Evolutionary conservation across 2,329 filamentous ascomycete genomes (phyloP).

Genomic region (Curvularia eragrostidis): DNA sequence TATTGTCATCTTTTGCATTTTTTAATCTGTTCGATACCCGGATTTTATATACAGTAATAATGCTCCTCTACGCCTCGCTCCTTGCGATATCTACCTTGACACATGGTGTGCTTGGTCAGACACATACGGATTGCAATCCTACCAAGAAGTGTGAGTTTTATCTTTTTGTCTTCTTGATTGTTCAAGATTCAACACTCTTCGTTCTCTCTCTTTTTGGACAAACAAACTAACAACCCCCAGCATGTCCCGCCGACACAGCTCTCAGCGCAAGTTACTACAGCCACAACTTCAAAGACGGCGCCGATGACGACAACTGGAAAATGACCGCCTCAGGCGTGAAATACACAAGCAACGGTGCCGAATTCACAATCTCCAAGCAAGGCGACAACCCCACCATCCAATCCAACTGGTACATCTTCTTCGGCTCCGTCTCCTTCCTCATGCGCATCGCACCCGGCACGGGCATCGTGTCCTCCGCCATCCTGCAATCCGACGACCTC

Average conservation of each 20-base stretch:
- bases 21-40: not conserved
- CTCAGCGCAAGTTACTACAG: conserved; percentile 45
- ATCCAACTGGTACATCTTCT: conserved; percentile 85
- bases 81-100: conserved; percentile 8
- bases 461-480: conserved; percentile 82
- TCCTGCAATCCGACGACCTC: conserved; percentile 81
- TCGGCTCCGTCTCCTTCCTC: conserved; percentile 77
- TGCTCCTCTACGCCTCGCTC: not conserved
- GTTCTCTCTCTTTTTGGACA: too few species aligned
- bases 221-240: conserved; percentile 9
- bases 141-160: conserved; percentile 36
- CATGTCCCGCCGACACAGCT: conserved; percentile 50
- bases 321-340: conserved; percentile 52
- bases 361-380: conserved; percentile 57
- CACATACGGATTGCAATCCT: conserved; percentile 51
- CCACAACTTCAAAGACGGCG: conserved; percentile 47
- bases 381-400: conserved; percentile 70
- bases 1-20: not conserved
- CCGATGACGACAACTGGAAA: conserved; percentile 42
- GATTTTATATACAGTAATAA: not conserved
- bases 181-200: too few species aligned
- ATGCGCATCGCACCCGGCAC: conserved; percentile 77
- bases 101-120: conserved; percentile 42
- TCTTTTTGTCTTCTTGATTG: too few species aligned
- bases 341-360: conserved; percentile 53